Percentiles rank a stretch among this genome's conserved stretches.
phyloP scores from a whole-genome alignment of 2,329 filamentous ascomycete genomes.

The Parascedosporium putredinis region DNA sequence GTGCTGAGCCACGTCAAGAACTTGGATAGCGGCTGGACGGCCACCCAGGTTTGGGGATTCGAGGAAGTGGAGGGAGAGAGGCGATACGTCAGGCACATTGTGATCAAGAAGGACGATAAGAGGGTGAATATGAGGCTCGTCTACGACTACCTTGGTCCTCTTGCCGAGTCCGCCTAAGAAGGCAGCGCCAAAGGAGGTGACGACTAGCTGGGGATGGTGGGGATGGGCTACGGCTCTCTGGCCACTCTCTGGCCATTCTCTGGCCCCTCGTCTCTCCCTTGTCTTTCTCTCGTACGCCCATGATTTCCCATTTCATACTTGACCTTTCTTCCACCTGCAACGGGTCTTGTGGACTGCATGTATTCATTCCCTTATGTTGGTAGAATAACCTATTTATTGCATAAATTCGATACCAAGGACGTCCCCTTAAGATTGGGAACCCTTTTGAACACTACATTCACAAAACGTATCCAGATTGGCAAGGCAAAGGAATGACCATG shows the following conservation, averaged over 20 bases:
- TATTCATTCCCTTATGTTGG: neutral
- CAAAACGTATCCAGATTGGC: too few relatives aligned
- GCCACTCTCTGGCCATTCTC: too few relatives aligned
- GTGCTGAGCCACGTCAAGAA: conserved; percentile 54
- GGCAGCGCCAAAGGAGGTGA: too few relatives aligned
- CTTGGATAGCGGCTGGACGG: conserved; percentile 41
- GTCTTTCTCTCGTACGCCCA: too few relatives aligned
- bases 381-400: neutral
- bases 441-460: too few relatives aligned
- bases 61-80: conserved; percentile 41
- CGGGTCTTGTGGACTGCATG: neutral
- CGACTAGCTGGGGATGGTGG: too few relatives aligned
- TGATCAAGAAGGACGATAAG: conserved; percentile 40
- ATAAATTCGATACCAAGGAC: neutral
- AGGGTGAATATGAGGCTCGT: conserved; percentile 41
- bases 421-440: too few relatives aligned
- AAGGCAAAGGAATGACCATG: too few relatives aligned
- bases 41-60: conserved; percentile 52
- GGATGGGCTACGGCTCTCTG: too few relatives aligned
- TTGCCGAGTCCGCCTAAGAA: neutral
- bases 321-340: too few relatives aligned
- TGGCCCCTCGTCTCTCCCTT: too few relatives aligned
- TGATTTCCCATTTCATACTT: too few relatives aligned
- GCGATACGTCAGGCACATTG: conserved; percentile 40
- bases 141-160: conserved; percentile 37